These are phyloP conservation scores for Penicillium antarcticum DNA, from an alignment of 495 filamentous ascomycete genomes.

Conservation along the genomic window DNA sequence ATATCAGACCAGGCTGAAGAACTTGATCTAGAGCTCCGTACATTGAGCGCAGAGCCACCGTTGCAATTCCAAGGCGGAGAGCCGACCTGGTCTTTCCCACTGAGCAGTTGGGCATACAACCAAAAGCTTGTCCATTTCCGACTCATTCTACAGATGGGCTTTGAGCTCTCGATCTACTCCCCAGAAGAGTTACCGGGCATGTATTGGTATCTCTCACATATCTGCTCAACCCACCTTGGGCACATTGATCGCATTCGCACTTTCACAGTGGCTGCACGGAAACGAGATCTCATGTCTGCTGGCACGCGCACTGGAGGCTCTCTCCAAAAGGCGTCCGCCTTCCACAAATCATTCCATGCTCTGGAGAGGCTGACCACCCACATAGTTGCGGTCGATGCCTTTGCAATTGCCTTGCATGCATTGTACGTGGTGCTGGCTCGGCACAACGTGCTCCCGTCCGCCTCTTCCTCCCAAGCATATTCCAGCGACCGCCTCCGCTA, in stretches of 20 bases:
- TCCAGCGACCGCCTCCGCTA: constrained; percentile 69
- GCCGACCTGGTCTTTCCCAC: constrained; percentile 61
- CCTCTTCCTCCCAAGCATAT: constrained; percentile 62
- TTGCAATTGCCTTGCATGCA: constrained; percentile 64
- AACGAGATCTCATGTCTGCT: constrained; percentile 22
- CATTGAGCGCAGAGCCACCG: constrained; percentile 60
- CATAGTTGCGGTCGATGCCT: constrained; percentile 62
- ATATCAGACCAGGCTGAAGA: constrained; percentile 55
- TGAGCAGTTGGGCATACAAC: constrained; percentile 85
- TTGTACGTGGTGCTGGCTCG: constrained; percentile 67
- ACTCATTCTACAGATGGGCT: constrained; percentile 88
- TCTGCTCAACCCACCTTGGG: constrained; percentile 45
- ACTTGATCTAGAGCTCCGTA: constrained; percentile 68
- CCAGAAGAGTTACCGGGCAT: constrained; percentile 82
- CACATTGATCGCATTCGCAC: constrained; percentile 70
- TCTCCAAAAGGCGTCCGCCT: constrained; percentile 30
- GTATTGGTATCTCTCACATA: constrained; percentile 72
- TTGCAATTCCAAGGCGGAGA: constrained; percentile 41
- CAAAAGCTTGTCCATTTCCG: constrained; percentile 87
- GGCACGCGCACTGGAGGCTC: neutral
- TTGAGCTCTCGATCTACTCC: constrained; percentile 87
- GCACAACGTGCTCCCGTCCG: constrained; percentile 51
- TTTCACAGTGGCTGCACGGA: constrained; percentile 45
- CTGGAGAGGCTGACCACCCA: constrained; percentile 63
- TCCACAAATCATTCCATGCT: constrained; percentile 53